Base-by-base conservation (phyloP, 2,329 filamentous ascomycete species). In the Pseudogymnoascus sp. region DNA sequence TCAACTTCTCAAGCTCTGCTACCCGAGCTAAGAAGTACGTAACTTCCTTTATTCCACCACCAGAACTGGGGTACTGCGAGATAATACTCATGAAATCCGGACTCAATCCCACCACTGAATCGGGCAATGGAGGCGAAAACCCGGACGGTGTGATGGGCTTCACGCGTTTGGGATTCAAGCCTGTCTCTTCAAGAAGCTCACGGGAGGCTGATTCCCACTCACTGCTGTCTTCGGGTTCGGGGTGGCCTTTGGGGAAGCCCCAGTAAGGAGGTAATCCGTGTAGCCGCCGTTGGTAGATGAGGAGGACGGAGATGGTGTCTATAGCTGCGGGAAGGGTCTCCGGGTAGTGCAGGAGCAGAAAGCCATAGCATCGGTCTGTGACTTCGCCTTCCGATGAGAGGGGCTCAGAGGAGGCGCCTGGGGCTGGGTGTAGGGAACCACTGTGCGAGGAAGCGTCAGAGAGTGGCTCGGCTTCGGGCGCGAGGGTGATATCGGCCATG, bases 121-220 rank as follows among this genome's bases (percentile, higher is more conserved):
- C 47, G 1, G 47, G 47, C 47, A 54, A 13, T 6, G 47, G 29
- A 4, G 47, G 47, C 10, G 29, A 54, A 26, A 54, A 54, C 3
- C 3, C n/a, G 3, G 47, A 17, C 15, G 47, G 29, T 29, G 29
- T 54, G 5, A 54, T 54, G 3, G 47, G 47, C 29, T 17, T 17
- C 29, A 54, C 47, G n/a, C 47, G 47, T 21, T 54, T 26, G 15
- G 47, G 29, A 9, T 5, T 13, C 47, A 54, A 54, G 5, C 47
- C 47, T 5, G 47, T 54, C 15, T 54, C 47, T 5, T 54, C 47
- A 13, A 54, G 29, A 33, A 54, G 47, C 13, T 54, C 47, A 35
- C 47, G 47, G 11, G 47, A 33, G n/a, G 47, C 47, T 54, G 47
- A 54, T 54, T 54, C 47, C 47, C 47, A 54, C 9, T 54, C 4